Base-by-base conservation (phyloP, 805 yeast species). In the Metschnikowia gelsemii region DNA sequence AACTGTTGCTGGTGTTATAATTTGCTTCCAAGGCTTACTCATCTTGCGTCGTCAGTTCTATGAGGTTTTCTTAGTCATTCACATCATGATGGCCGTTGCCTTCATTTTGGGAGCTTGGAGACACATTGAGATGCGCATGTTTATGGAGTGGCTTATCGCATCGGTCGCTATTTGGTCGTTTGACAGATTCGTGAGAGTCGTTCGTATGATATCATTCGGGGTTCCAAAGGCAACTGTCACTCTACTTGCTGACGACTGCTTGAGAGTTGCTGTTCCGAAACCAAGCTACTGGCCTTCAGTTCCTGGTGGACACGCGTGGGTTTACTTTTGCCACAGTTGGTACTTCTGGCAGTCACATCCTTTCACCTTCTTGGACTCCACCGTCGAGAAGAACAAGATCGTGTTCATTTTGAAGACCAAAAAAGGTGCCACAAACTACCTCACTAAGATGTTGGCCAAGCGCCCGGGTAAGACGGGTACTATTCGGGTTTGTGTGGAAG, bases 401-500 rank as follows among this genome's bases (percentile, higher is more conserved):
- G 57, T 56, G 4, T 58, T 68, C 20, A 64, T 61, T 43, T 55
- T 61, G 44, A 68, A 68, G 47, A 60, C 65, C 19, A 68, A 68
- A 45, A 61, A 61, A 8, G 74, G 74, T 17, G 56, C 68, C 2
- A 67, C 73, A 0, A 61, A 58, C 37, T 59, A 63, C 5, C 50
- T 68, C 20, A 58, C 61, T 32, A 56, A 60, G 37, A 43, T 50
- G 35, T 55, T 68, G 40, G 46, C 52, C 12, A 49, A 37, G n/a
- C 43, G 51, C 12, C 72, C 71, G 3, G 66, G 65, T 2, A 57
- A 51, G 32, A 47, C 61, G 2, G 39, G 58, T 16, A 36, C 48
- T 16, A 55, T 68, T 18, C 52, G 70, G 40, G 71, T 69, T 14
- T 57, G 58, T 7, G 57, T 68, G 8, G 91, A 85, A 55, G 91